Conservation (phyloP, 768 basidiomycete species). For the Suillus bovinus region DNA sequence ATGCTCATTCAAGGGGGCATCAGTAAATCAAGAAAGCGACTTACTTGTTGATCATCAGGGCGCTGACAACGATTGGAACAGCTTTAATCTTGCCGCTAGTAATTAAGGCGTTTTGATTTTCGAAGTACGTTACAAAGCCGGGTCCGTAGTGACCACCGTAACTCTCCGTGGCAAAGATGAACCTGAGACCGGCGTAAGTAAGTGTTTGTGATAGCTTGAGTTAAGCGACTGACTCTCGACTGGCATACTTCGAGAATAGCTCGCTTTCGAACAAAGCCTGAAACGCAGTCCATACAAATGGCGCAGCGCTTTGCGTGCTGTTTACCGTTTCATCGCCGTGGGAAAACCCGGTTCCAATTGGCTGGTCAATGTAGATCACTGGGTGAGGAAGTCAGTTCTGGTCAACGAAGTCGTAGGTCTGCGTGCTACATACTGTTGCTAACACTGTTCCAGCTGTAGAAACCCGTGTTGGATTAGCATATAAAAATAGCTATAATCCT, state of each 20-base stretch:
- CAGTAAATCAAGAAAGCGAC: slow-evolving; percentile 1
- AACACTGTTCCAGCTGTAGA: slow-evolving; percentile 61
- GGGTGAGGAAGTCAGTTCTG: background rate
- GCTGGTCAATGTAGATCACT: slow-evolving; percentile 76
- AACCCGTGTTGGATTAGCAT: background rate
- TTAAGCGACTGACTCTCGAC: slow-evolving; percentile 47
- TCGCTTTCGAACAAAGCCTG: slow-evolving; percentile 62
- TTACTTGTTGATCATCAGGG: slow-evolving; percentile 67
- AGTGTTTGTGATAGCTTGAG: background rate
- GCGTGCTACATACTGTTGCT: slow-evolving; percentile 53
- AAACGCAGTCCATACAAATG: slow-evolving; percentile 61
- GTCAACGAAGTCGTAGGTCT: background rate
- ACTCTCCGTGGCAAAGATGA: slow-evolving; percentile 65
- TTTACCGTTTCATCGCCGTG: slow-evolving; percentile 59
- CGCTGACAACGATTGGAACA: slow-evolving; percentile 53
- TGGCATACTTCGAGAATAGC: slow-evolving; percentile 50
- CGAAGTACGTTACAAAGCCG: slow-evolving; percentile 62
- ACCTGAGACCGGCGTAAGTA: slow-evolving; percentile 35
- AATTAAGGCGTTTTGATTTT: slow-evolving; percentile 59
- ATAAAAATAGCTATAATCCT: background rate
- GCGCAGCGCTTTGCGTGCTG: slow-evolving; percentile 49
- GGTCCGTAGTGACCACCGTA: slow-evolving; percentile 73
- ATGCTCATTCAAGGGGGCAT: background rate
- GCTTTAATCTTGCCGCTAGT: slow-evolving; percentile 43
- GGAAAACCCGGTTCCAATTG: slow-evolving; percentile 67